These are phyloP conservation scores for Phytophthora pinifolia DNA, from an alignment of 352 stramenopile genomes.

Conservation along the genomic window DNA sequence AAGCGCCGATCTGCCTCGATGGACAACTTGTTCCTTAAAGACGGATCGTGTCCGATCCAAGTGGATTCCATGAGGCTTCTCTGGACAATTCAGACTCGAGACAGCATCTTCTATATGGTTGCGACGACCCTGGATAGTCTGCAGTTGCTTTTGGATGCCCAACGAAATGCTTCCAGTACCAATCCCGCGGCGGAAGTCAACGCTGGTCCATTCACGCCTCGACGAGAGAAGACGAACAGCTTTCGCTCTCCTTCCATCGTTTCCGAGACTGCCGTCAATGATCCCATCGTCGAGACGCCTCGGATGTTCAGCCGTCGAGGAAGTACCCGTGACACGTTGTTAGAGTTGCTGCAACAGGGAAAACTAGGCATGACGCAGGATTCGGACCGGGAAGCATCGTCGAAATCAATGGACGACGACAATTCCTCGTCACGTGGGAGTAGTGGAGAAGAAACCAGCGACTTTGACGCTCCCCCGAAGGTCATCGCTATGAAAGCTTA, in stretches of 20 bases:
- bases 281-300: slow-evolving; percentile 1
- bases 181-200: not conserved
- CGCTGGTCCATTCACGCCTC: slow-evolving; percentile 3
- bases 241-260: slow-evolving; percentile 23
- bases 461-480: slow-evolving; percentile 20
- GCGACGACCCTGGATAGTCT: slow-evolving; percentile 55
- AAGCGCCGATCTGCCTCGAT: slow-evolving; percentile 69
- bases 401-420: slow-evolving; percentile 15
- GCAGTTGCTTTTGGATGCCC: slow-evolving; percentile 42
- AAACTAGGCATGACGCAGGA: slow-evolving; percentile 51
- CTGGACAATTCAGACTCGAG: slow-evolving; percentile 77
- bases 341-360: slow-evolving; percentile 75
- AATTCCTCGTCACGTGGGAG: slow-evolving; percentile 15
- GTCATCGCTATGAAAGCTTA: slow-evolving; percentile 67
- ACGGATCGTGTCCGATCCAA: slow-evolving; percentile 77
- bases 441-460: slow-evolving; percentile 14
- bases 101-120: slow-evolving; percentile 74
- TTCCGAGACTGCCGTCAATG: not conserved
- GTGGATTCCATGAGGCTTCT: slow-evolving; percentile 80
- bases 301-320: slow-evolving; percentile 28
- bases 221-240: slow-evolving; percentile 20
- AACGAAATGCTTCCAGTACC: slow-evolving; percentile 17
- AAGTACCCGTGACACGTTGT: slow-evolving; percentile 58
- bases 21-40: slow-evolving; percentile 71
- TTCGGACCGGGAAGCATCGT: slow-evolving; percentile 19